phyloP scores from a whole-genome alignment of 2,329 filamentous ascomycete species.

The Monosporascus sp. region DNA sequence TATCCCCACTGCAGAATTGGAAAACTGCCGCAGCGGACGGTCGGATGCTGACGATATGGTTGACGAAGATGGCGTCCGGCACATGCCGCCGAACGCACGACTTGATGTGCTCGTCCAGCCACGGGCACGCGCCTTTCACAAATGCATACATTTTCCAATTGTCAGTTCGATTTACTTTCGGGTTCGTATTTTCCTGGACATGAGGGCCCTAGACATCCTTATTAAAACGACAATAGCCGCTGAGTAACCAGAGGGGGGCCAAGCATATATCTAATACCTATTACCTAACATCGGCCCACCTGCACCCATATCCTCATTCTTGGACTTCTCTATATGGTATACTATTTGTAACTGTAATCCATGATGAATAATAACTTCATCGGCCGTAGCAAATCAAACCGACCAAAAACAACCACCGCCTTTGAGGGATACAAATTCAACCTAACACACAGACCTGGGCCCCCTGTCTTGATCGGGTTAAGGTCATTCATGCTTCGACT shows the following conservation, averaged over 20 bases:
- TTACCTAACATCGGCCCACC: background rate
- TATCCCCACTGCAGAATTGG: conserved; percentile 31
- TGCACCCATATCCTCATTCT: background rate
- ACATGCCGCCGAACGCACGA: conserved; percentile 23
- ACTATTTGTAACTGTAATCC: background rate
- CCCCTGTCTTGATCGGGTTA: no score
- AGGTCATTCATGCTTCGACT: no score
- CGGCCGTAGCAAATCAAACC: no score
- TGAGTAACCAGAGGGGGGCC: background rate
- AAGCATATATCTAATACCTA: background rate
- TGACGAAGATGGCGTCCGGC: conserved; percentile 21
- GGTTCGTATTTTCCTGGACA: background rate
- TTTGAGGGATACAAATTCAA: no score
- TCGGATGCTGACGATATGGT: conserved; percentile 24
- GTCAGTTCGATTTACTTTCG: background rate
- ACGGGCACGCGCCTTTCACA: conserved; percentile 19
- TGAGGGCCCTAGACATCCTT: background rate
- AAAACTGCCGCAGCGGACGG: conserved; percentile 16
- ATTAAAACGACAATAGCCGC: background rate
- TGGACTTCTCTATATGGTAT: background rate
- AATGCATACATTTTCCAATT: conserved; percentile 18
- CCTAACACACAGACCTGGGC: no score
- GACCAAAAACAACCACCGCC: no score
- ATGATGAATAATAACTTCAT: background rate
- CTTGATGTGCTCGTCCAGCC: conserved; percentile 28